Conservation (phyloP, 106 monocot species). For the Dioscorea dumetorum region DNA sequence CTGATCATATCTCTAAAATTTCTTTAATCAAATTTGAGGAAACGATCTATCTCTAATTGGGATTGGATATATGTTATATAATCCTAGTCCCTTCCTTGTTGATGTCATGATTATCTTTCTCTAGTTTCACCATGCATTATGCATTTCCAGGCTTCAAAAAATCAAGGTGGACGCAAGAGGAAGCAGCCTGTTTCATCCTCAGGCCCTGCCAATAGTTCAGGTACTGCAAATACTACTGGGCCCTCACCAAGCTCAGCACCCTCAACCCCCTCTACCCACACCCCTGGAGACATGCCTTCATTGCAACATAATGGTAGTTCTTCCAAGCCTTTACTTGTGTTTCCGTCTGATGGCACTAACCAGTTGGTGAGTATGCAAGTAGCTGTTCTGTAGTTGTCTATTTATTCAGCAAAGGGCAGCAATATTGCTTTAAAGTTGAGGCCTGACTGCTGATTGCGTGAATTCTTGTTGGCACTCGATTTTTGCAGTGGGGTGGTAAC, state of each 20-base stretch:
- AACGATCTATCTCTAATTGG: too few relatives aligned
- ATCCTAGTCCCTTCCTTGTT: too few relatives aligned
- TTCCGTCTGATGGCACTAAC: slow-evolving; percentile 73
- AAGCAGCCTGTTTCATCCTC: slow-evolving; percentile 86
- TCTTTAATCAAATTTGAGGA: too few relatives aligned
- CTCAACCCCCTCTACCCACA: slow-evolving; percentile 90
- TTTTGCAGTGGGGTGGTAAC: neutral
- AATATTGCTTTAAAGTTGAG: neutral
- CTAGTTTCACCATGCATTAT: too few relatives aligned
- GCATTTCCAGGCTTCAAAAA: slow-evolving; percentile 38
- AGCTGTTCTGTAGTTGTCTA: neutral
- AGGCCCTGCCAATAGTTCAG: slow-evolving; percentile 89
- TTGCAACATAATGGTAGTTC: slow-evolving; percentile 56
- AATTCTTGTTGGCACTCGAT: too few relatives aligned
- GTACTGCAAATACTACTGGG: slow-evolving; percentile 87
- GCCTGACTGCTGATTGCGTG: too few relatives aligned
- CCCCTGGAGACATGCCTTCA: slow-evolving; percentile 79
- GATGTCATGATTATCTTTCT: too few relatives aligned
- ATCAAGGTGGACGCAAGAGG: slow-evolving; percentile 57
- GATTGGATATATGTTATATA: too few relatives aligned
- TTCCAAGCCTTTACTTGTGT: slow-evolving; percentile 63
- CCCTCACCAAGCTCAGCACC: slow-evolving; percentile 96
- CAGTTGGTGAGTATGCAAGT: slow-evolving; percentile 39
- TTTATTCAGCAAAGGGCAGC: neutral
- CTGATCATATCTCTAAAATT: too few relatives aligned